phyloP scores from a whole-genome alignment of 768 basidiomycete species.

The Tylopilus plumbeoviolaceoides region DNA sequence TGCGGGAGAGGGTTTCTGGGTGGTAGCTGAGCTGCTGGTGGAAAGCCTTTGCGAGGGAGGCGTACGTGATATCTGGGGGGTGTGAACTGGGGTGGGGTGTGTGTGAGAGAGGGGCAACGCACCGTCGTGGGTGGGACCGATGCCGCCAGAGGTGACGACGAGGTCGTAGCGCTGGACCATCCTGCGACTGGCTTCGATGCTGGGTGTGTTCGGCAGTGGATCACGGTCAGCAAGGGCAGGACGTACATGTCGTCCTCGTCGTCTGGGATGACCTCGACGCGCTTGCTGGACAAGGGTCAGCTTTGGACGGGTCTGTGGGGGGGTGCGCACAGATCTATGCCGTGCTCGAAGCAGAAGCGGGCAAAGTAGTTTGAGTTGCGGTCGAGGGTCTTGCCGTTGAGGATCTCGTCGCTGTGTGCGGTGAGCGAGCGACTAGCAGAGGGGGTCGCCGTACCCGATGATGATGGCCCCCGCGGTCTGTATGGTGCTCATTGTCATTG shows the following conservation, averaged over 20 bases:
- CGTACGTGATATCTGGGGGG: constrained; percentile 80
- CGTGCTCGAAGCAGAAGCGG: constrained; percentile 84
- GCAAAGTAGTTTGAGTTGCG: constrained; percentile 85
- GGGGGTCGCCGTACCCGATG: constrained; percentile 59
- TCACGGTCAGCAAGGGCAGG: background rate
- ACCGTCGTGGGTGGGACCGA: constrained; percentile 91
- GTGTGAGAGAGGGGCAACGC: background rate
- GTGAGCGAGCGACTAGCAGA: too few relatives aligned
- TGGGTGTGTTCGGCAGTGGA: constrained; percentile 27
- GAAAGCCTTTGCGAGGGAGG: constrained; percentile 85
- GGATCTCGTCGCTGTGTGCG: constrained; percentile 70
- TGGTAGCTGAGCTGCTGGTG: constrained; percentile 64
- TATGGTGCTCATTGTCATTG: background rate
- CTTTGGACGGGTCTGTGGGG: accelerated
- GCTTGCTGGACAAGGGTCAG: constrained; percentile 49
- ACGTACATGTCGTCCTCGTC: constrained; percentile 79
- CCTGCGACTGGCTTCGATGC: constrained; percentile 79
- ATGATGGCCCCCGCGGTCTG: constrained; percentile 40
- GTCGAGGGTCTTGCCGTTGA: constrained; percentile 89
- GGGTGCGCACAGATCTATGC: constrained; percentile 62
- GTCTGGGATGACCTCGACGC: constrained; percentile 89
- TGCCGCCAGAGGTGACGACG: constrained; percentile 87
- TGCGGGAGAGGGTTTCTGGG: constrained; percentile 70
- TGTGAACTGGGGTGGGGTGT: background rate
- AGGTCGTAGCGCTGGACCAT: constrained; percentile 84